Base-by-base conservation (phyloP, 2,329 filamentous ascomycete genomes). In the Lecanicillium sp. region DNA sequence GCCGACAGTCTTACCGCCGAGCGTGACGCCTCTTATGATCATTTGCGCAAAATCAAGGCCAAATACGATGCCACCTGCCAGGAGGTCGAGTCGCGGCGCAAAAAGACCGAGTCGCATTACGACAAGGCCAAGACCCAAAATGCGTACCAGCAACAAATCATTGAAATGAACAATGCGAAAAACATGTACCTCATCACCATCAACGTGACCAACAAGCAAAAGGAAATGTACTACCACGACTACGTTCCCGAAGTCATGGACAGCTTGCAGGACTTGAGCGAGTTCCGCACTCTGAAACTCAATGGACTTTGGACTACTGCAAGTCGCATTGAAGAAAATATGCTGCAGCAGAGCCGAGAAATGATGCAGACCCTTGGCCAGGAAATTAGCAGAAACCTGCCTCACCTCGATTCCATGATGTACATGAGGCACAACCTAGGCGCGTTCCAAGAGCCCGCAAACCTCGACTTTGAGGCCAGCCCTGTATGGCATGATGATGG, bases 131-230 rank as follows among this genome's bases (percentile, higher is more conserved):
- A 95, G 66, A 88, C 90, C 7, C 85, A 95, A 56, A 83, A 78
- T 56, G 80, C 86, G 28, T 98, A 94, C 62, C 86, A 94, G 54
- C 87, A 95, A 57, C 90, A 96, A 60, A 72, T 94, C 43, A 66
- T 81, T 43, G 92, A 98, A 51, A 96, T 96, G 92, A 85, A 92
- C 63, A 98, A 98, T 57, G 75, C 83, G 59, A 98, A 98, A 70
- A 98, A 98, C 59, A 88, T 85, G n/a, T 98, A 98, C 56, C 68
- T 98, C 44, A 95, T 98, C 53, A 76, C 80, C 44, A 95, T 98
- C 65, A 94, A 94, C 56, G 86, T 96, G 42, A 94, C 89, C 25
- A 98, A 98, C 64, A 94, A 92, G 66, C 82, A 95, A 55, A 98
- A 96, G 67, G 88, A 95, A 57, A 86, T 83, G 56, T 96, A 96